Base-by-base conservation (phyloP, 2,329 filamentous ascomycete species). In the Ophiostoma pallidulum region DNA sequence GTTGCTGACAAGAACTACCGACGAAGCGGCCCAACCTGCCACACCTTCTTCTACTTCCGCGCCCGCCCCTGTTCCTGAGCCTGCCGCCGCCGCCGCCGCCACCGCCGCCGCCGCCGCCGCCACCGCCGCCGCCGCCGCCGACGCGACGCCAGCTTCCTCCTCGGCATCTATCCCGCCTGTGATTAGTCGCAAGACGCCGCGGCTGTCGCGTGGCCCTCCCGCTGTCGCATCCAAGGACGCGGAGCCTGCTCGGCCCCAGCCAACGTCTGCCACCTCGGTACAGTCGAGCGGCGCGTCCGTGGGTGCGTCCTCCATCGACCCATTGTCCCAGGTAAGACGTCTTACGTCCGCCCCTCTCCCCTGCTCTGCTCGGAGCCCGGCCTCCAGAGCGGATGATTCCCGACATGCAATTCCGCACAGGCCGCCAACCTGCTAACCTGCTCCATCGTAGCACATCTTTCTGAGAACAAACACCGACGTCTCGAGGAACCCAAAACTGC, bases 381-480 rank as follows among this genome's bases (percentile, higher is more conserved):
- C n/a, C n/a, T n/a, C n/a, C n/a, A n/a, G n/a, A n/a, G n/a, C n/a
- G n/a, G n/a, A n/a, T n/a, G n/a, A n/a, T n/a, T n/a, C n/a, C n/a
- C n/a, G n/a, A n/a, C n/a, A n/a, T n/a, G n/a, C n/a, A 19, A 22
- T 9, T 43, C 18, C 29, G 13, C 24, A 14, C 22, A 37, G 43
- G 13, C 20, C 20, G 26, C 22, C 7, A 7, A 3, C n/a, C n/a
- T n/a, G n/a, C n/a, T n/a, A n/a, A n/a, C 24, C 6, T 40, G 19
- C 2, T 14, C 6, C 12, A 16, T n/a, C 32, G 29, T 32, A 78
- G 75, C 77, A 81, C 57, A 82, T 82, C 39, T 68, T 85, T 45
- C 73, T 80, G 58, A 77, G 83, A 56, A 84, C 81, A 46, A 83
- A 79, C 58, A 82, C 80, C 36, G 72, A 78, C 47, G 71, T 70